These are phyloP conservation scores for Saccharum spontaneum DNA, from an alignment of 176 grass and related monocot genomes.

Conservation along the genomic window DNA sequence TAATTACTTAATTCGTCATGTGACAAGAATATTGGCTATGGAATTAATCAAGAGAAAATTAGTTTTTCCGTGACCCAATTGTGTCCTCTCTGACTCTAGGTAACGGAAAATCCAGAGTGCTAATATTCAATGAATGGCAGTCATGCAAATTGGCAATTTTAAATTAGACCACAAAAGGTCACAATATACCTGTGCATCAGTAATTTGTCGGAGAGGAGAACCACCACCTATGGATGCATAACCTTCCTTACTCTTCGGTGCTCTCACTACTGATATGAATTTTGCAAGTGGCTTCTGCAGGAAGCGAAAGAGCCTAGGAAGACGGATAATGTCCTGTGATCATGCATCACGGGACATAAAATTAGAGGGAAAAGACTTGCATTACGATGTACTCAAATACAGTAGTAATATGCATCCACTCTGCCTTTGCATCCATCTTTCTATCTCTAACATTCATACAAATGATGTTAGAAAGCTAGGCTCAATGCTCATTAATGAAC, in stretches of 20 bases:
- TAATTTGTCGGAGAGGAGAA: conserved; percentile 97
- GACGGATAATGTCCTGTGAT: conserved; percentile 95
- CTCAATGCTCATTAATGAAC: neutral
- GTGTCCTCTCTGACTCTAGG: neutral
- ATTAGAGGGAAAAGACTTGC: conserved; percentile 23
- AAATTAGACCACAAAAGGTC: neutral
- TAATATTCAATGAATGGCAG: conserved; percentile 1
- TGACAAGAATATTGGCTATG: neutral
- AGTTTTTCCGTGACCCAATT: neutral
- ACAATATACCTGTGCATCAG: conserved; percentile 72
- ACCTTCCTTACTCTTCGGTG: conserved; percentile 98
- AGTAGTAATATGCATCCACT: neutral
- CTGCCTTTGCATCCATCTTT: conserved; percentile 5
- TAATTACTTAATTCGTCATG: neutral
- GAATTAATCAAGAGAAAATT: neutral
- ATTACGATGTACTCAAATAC: neutral
- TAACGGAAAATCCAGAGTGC: neutral
- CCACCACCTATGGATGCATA: conserved; percentile 99
- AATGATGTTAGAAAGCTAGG: neutral
- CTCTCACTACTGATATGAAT: conserved; percentile 93
- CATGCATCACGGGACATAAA: conserved; percentile 22
- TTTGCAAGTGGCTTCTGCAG: conserved; percentile 94
- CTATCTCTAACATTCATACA: conserved; percentile 7
- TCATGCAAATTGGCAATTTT: neutral
- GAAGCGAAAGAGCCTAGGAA: conserved; percentile 92